Evolutionary conservation across 228 moss, liverwort and hornwort genomes (phyloP).

Genomic region (Sphagnum fallax): DNA sequence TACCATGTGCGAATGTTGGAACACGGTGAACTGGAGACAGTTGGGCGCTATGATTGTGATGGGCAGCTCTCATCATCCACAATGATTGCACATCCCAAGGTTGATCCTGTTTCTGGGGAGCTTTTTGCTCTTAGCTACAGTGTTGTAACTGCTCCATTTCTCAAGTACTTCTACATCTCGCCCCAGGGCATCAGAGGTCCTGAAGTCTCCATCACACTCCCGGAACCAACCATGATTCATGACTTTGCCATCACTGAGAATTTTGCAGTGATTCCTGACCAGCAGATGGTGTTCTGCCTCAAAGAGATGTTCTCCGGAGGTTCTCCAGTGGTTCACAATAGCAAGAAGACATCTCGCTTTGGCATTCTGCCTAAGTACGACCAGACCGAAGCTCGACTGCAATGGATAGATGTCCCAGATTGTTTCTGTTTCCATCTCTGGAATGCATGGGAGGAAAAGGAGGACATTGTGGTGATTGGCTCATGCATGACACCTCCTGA

Average conservation of each 20-base stretch:
- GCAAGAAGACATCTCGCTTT: conserved; percentile 57
- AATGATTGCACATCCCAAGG: conserved; percentile 63
- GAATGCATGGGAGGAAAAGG: conserved; percentile 90
- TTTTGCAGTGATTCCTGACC: conserved; percentile 86
- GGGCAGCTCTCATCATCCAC: conserved; percentile 43
- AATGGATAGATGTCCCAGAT: conserved; percentile 80
- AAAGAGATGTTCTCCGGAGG: conserved; percentile 78
- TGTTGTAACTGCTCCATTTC: conserved; percentile 36
- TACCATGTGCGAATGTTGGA: conserved; percentile 44
- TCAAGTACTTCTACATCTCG: conserved; percentile 56
- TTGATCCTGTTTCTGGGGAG: conserved; percentile 35
- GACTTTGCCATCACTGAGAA: conserved; percentile 89
- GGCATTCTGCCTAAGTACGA: conserved; percentile 80
- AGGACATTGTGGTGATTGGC: conserved; percentile 74
- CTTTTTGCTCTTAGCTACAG: conserved; percentile 48
- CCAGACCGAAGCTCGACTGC: conserved; percentile 51
- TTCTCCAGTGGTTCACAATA: conserved; percentile 70
- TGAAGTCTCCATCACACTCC: conserved; percentile 64
- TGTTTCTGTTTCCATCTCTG: conserved; percentile 92
- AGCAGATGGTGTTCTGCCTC: conserved; percentile 76
- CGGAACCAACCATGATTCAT: conserved; percentile 86
- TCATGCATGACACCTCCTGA: conserved; percentile 87
- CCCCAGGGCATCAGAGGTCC: conserved; percentile 52
- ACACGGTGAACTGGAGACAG: conserved; percentile 40
- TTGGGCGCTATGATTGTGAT: conserved; percentile 41